phyloP scores from a whole-genome alignment of 345 rosid genomes.

The Pugionium cornutum region DNA sequence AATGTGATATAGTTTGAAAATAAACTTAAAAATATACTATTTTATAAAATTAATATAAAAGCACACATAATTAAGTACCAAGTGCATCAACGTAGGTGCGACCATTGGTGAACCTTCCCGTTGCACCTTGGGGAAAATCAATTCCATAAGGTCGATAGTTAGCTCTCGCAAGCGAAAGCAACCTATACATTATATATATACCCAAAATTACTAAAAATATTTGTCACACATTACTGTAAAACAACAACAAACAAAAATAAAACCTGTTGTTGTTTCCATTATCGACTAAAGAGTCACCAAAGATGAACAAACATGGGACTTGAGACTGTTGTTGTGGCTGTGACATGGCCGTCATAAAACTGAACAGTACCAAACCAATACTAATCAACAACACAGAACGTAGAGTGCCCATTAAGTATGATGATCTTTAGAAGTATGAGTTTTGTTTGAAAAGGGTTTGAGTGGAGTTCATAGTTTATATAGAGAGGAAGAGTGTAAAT shows the following conservation, averaged over 20 bases:
- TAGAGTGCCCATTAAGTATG: slow-evolving; percentile 15
- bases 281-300: slow-evolving; percentile 92
- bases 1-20: no score
- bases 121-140: slow-evolving; percentile 74
- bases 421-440: slow-evolving; percentile 14
- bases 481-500: slow-evolving; percentile 18
- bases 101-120: slow-evolving; percentile 86
- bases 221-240: background rate
- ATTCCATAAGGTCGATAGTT: slow-evolving; percentile 87
- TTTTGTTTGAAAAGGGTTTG: slow-evolving; percentile 16
- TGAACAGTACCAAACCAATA: slow-evolving; percentile 37
- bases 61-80: slow-evolving; percentile 43
- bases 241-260: background rate
- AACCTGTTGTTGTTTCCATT: slow-evolving; percentile 84
- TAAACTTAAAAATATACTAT: no score
- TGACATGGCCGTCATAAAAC: slow-evolving; percentile 40
- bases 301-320: slow-evolving; percentile 80
- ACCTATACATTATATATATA: slow-evolving; percentile 9
- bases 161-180: slow-evolving; percentile 73
- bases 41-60: background rate
- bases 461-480: slow-evolving; percentile 19
- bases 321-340: slow-evolving; percentile 50
- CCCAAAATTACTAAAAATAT: background rate
- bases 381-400: slow-evolving; percentile 25
- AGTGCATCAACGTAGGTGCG: slow-evolving; percentile 79